A percentile compares a stretch with the other conserved stretches of the same genome.
Conservation (phyloP, 2,329 filamentous ascomycete genomes). For the Diaporthe capsici region DNA sequence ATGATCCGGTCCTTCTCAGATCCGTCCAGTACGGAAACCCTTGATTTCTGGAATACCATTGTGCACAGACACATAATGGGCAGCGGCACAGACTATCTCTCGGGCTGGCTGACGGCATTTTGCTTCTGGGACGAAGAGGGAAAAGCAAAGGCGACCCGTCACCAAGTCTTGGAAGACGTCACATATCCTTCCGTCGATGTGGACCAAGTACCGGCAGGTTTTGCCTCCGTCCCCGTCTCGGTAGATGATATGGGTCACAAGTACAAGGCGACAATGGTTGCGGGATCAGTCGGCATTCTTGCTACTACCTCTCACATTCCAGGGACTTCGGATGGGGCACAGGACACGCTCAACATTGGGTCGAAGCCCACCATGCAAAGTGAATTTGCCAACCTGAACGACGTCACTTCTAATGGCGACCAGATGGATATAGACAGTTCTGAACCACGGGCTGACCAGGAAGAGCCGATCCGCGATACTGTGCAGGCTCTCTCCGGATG, state of each 20-base stretch:
- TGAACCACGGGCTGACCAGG: background rate
- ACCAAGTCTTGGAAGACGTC: background rate
- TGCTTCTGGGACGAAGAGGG: conserved; percentile 41
- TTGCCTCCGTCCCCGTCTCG: background rate
- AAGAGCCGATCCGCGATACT: background rate
- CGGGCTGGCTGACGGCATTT: conserved; percentile 41
- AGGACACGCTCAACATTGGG: background rate
- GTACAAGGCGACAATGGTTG: conserved; percentile 7
- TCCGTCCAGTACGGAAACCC: conserved; percentile 45
- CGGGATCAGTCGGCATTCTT: background rate
- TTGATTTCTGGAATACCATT: conserved; percentile 54
- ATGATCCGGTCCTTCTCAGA: conserved; percentile 56
- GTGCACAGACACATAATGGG: background rate
- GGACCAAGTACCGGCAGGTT: background rate
- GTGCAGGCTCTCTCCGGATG: background rate
- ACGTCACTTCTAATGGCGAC: background rate
- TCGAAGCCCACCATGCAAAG: background rate
- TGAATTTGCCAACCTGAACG: background rate
- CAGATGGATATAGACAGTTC: too few relatives aligned
- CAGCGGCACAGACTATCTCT: background rate
- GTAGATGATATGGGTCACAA: background rate
- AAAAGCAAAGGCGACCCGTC: background rate
- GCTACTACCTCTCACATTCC: background rate
- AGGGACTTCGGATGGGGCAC: background rate
- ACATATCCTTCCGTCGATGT: background rate